These are phyloP conservation scores for Halenospora varia DNA, from an alignment of 495 filamentous ascomycete species.

Conservation along the genomic window DNA sequence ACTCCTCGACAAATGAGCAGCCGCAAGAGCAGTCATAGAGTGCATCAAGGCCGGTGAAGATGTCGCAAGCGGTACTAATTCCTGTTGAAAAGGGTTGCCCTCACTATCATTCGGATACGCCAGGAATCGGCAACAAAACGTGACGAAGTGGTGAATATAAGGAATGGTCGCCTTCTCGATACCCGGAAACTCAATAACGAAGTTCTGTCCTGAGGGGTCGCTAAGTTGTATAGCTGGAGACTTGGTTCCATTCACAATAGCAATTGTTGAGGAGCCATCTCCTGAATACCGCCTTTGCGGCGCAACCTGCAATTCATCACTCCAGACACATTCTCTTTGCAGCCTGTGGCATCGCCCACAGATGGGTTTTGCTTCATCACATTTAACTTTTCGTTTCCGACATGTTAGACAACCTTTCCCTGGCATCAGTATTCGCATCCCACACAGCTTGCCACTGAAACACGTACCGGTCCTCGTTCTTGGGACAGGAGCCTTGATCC, in stretches of 20 bases:
- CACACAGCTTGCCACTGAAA: not conserved
- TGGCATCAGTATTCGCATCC: not conserved
- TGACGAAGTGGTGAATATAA: conserved; percentile 25
- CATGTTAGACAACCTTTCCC: conserved; percentile 26
- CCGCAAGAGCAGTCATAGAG: conserved; percentile 22
- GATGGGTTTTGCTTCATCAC: conserved; percentile 25
- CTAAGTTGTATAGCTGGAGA: not conserved
- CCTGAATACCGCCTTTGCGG: conserved; percentile 5
- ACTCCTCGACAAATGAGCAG: conserved; percentile 19
- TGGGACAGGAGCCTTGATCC: conserved; percentile 23
- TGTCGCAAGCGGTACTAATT: conserved; percentile 18
- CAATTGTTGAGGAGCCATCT: not conserved
- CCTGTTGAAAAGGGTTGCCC: conserved; percentile 23
- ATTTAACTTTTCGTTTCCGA: conserved; percentile 27
- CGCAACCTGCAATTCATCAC: conserved; percentile 19
- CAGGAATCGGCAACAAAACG: conserved; percentile 22
- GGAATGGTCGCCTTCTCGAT: conserved; percentile 16
- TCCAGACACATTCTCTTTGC: conserved; percentile 19
- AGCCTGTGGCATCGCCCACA: conserved; percentile 21
- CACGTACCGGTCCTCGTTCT: conserved; percentile 20
- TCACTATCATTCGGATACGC: conserved; percentile 24
- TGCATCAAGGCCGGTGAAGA: conserved; percentile 20
- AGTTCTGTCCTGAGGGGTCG: conserved; percentile 16
- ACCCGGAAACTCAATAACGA: conserved; percentile 24
- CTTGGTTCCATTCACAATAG: not conserved